Evolutionary conservation across 805 yeast genomes (phyloP), one percentile per base, ranked within the genome.

Genomic region (Myxozyma vanderwaltii): DNA sequence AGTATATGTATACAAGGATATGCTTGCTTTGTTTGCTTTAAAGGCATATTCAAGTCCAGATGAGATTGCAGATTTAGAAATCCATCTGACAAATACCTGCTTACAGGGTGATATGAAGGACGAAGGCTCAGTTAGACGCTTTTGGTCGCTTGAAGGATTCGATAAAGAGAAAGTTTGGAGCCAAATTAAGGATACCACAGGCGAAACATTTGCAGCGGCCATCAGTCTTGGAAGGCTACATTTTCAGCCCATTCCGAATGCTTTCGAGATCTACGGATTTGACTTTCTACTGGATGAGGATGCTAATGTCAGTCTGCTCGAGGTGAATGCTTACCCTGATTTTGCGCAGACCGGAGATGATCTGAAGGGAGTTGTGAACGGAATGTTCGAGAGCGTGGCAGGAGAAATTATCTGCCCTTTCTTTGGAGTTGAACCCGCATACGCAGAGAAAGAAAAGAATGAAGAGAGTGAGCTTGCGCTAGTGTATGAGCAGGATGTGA

Each of bases 1-100:
- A 54, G 97, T 91, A 2, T 89, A 75, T 70, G 96, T 94, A 2
- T 90, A 86, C 74, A 82, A 81, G 64, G 79, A 89, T 65, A 87
- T 92, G 82, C 76, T 94, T 61, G 85, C 95, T 47, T 76, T 94
- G 48, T 92, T 94, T 76, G 89, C 97, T 12, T 81, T 81, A 8
- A 69, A 76, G 1, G 57, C 75, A 3, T 92, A 83, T 68, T 56
- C 65, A 0, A 31, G 63, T 6, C 80, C 81, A 7, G 58, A 64
- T 13, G 70, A 70, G n/a, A 70, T 71, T 4, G 74, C 71, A 0
- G 76, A 79, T 35, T 79, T 89, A 73, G 77, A 77, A 1, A 90
- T 94, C 1, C 99, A 94, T 71, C 78, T 94, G 64, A 94, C 99
- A 15, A 94, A 94, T 70, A 94, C 99, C 0, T 94, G 99, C 75